Base-by-base conservation (phyloP, 2,329 filamentous ascomycete species). In the Pseudogymnoascus sp. region DNA sequence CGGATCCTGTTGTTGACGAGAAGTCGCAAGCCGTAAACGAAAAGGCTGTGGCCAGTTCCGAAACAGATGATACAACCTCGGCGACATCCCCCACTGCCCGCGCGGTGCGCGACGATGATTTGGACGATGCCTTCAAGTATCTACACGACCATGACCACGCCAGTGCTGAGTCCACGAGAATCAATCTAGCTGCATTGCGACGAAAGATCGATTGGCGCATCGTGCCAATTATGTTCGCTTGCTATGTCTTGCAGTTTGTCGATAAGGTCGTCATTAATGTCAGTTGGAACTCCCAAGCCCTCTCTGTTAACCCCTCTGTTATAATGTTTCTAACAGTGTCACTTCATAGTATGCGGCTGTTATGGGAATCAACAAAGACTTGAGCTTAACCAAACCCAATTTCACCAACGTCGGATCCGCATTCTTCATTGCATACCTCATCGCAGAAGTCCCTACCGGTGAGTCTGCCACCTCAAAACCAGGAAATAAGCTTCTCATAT, bases 211-310 rank as follows among this genome's bases (percentile, higher is more conserved):
- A 86, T 67, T 80, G 75, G 73, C 78, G 76, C 57, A 82, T 86
- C 60, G 75, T 86, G 33, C 84, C 84, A 0, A 74, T 86, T 60
- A 84, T 86, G 81, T 85, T 86, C 63, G 71, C 77, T 43, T 82
- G 79, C 67, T 86, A 86, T 67, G 79, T 79, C 14, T 77, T 86
- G 73, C 83, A 86, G 67, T 85, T 85, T 65, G 74, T 86, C 43
- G 84, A 86, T 74, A 87, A 87, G 72, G 81, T 86, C 63, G 78
- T 83, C 28, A 77, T 86, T 43, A 86, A 86, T 67, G 82, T 85
- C 59, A 68, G 79, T 73, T 41, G 16, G 6, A 20, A 18, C 18
- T 41, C 38, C 38, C 16, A 11, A 41, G 18, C 18, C 38, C 38
- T 57, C n/a, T n/a, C n/a, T n/a, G n/a, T n/a, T n/a, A n/a, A n/a